Evolutionary conservation across 2,329 filamentous ascomycete genomes (phyloP).

Genomic region (Emergomyces pasteurianus): DNA sequence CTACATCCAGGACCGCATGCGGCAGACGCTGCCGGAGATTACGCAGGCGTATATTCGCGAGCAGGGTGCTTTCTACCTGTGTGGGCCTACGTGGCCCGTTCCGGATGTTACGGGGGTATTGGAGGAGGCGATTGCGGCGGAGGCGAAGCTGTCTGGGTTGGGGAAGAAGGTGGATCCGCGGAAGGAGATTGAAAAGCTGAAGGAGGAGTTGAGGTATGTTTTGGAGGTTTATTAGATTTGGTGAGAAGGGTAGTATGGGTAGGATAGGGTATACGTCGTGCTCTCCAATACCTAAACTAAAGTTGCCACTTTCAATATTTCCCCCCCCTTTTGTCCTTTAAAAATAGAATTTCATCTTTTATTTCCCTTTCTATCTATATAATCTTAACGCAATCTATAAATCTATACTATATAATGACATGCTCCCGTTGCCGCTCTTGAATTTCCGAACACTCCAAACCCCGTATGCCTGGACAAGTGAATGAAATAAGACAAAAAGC

Average conservation of each 20-base stretch:
- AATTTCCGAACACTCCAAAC: not conserved
- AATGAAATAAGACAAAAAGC: not conserved
- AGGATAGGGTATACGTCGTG: too few relatives aligned
- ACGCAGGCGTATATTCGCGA: conserved; percentile 75
- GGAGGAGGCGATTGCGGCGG: conserved; percentile 74
- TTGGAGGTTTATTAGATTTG: conserved; percentile 76
- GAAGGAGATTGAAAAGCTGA: conserved; percentile 93
- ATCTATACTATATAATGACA: not conserved
- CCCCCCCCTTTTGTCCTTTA: too few relatives aligned
- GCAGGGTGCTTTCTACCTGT: conserved; percentile 91
- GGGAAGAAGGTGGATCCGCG: conserved; percentile 72
- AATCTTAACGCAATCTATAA: too few relatives aligned
- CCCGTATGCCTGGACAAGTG: not conserved
- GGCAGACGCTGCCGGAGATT: conserved; percentile 72
- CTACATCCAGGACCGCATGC: conserved; percentile 98
- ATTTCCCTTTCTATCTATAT: not conserved
- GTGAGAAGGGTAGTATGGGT: not conserved
- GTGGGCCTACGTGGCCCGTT: conserved; percentile 95
- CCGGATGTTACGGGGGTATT: conserved; percentile 91
- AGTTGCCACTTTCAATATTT: not conserved
- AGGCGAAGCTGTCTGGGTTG: conserved; percentile 48
- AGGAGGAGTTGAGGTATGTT: conserved; percentile 90
- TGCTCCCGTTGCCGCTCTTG: not conserved
- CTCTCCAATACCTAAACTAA: too few relatives aligned
- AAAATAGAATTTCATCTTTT: not conserved